phyloP scores from a whole-genome alignment of 2,329 filamentous ascomycete genomes.

The Arthrobotrys pseudoclavata region DNA sequence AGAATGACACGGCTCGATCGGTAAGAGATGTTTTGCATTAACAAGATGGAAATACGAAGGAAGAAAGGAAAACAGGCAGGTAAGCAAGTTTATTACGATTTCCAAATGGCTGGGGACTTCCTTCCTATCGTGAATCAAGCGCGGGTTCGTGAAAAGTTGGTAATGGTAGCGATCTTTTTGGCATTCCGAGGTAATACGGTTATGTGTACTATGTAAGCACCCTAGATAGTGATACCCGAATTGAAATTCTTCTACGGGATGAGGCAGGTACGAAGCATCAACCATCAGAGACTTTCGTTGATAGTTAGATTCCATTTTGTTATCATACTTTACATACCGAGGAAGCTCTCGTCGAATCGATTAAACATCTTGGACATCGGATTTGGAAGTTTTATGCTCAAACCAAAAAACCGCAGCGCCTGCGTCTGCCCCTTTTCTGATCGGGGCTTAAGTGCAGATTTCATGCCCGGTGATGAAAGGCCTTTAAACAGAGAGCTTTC shows the following conservation, averaged over 20 bases:
- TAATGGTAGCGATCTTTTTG: constrained; percentile 23
- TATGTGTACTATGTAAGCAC: background rate
- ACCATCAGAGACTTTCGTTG: constrained; percentile 26
- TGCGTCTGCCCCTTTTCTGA: constrained; percentile 36
- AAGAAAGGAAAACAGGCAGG: constrained; percentile 10
- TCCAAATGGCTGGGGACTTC: constrained; percentile 30
- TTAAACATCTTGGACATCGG: constrained; percentile 15
- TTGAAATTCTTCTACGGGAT: constrained; percentile 12
- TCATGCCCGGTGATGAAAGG: constrained; percentile 46
- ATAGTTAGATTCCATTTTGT: constrained; percentile 26
- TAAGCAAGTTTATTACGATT: constrained; percentile 20
- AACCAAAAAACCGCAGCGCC: constrained; percentile 23
- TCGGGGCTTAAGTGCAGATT: constrained; percentile 27
- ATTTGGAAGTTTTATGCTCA: constrained; percentile 49
- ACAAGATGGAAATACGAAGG: constrained; percentile 13
- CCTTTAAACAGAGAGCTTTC: constrained; percentile 14
- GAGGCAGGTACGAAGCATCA: constrained; percentile 32
- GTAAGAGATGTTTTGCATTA: constrained; percentile 22
- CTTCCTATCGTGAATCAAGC: constrained; percentile 26
- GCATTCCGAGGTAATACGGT: constrained; percentile 41
- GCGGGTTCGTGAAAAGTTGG: constrained; percentile 1
- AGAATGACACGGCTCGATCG: constrained; percentile 19
- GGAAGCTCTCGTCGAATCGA: constrained; percentile 27
- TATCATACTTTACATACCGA: constrained; percentile 21
- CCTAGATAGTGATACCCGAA: constrained; percentile 26